phyloP scores from a whole-genome alignment of 129 eudicot genomes.

The Rutidosis leptorrhynchoides region DNA sequence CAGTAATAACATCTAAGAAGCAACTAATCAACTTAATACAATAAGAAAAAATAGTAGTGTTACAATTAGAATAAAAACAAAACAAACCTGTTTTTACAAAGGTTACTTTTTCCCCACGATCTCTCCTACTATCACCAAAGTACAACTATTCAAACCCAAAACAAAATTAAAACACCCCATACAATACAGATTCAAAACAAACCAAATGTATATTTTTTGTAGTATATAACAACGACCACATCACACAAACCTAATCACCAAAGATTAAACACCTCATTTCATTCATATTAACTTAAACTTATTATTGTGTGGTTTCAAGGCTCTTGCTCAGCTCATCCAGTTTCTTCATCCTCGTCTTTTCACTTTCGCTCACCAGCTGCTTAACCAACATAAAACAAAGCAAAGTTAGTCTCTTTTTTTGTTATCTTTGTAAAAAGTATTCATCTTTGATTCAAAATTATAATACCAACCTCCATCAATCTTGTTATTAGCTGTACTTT shows the following conservation, averaged over 20 bases:
- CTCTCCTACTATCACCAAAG: constrained; percentile 50
- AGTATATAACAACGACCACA: constrained; percentile 50
- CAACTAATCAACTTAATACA: background rate
- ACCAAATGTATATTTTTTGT: constrained; percentile 14
- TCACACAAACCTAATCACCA: constrained; percentile 59
- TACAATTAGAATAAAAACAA: constrained; percentile 6
- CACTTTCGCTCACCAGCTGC: constrained; percentile 93
- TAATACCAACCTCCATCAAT: constrained; percentile 77
- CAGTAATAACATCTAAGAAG: background rate
- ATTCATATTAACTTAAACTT: constrained; percentile 17
- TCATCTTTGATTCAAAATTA: background rate
- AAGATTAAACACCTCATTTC: constrained; percentile 22
- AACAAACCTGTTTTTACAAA: constrained; percentile 59
- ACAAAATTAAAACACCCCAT: constrained; percentile 21
- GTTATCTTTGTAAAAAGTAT: background rate
- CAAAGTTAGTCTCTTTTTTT: background rate
- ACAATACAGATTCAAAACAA: constrained; percentile 51
- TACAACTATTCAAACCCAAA: constrained; percentile 31
- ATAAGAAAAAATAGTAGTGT: background rate
- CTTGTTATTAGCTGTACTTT: constrained; percentile 79
- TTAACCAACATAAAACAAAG: constrained; percentile 31
- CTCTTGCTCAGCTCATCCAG: constrained; percentile 93
- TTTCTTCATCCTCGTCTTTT: constrained; percentile 86
- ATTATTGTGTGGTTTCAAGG: constrained; percentile 57
- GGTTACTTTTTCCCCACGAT: constrained; percentile 23